Conservation (phyloP, 352 stramenopile genomes). For the Globisporangium paddicum region DNA sequence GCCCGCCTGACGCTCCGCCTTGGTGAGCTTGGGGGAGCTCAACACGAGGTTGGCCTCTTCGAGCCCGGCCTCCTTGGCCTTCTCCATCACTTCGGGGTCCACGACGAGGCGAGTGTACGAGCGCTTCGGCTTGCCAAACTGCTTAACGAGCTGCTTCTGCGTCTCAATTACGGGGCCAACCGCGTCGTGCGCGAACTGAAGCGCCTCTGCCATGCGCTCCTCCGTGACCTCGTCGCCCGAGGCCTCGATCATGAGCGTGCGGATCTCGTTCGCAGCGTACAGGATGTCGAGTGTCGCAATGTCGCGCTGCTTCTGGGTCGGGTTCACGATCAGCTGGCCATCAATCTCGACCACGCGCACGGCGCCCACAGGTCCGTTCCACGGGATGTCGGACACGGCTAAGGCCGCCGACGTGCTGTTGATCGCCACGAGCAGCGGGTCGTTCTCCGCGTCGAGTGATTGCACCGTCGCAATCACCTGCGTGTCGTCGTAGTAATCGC, state of each 20-base stretch:
- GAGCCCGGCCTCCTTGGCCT: constrained; percentile 52
- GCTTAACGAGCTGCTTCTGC: constrained; percentile 48
- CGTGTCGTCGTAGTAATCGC: constrained; percentile 94
- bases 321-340: constrained; percentile 92
- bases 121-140: constrained; percentile 69
- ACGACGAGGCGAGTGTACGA: constrained; percentile 45
- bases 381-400: constrained; percentile 84
- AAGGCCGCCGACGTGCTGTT: constrained; percentile 88
- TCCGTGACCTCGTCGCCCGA: constrained; percentile 75
- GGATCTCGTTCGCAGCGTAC: constrained; percentile 73
- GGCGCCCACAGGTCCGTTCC: constrained; percentile 85
- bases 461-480: constrained; percentile 92
- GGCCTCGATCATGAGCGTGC: constrained; percentile 89
- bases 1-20: constrained; percentile 55
- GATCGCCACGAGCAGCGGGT: constrained; percentile 84
- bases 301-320: constrained; percentile 66
- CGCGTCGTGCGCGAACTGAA: constrained; percentile 70
- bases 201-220: constrained; percentile 59
- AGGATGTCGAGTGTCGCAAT: constrained; percentile 76
- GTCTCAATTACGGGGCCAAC: constrained; percentile 53
- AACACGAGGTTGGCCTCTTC: constrained; percentile 38
- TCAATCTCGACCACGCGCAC: constrained; percentile 84
- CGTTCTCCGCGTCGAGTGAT: constrained; percentile 79
- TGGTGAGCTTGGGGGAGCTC: constrained; percentile 30
- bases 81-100: constrained; percentile 40